Evolutionary conservation across 2,329 filamentous ascomycete species (phyloP), one percentile per base, ranked within the genome.

Genomic region (Dactylella cylindrospora): DNA sequence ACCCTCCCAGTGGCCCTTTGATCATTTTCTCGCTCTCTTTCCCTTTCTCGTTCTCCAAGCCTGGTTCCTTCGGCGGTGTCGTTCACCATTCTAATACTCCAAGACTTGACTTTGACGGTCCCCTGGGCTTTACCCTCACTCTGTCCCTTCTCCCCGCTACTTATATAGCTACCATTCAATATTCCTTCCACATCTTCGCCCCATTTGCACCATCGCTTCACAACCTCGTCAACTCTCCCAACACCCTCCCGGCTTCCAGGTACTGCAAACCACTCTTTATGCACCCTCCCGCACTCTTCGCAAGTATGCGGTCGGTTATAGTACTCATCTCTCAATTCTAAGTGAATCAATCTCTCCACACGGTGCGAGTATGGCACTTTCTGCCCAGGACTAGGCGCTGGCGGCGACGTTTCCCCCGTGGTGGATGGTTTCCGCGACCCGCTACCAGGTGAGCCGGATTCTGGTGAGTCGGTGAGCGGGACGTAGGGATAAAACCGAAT

Each of bases 231-330:
- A 7, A 88, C 80, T 20, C 70, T 78, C 61, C 78, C 81, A 2
- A 97, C 78, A 0, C 84, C 87, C 22, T 84, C 79, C 66, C 84
- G 80, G 17, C 77, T 84, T 0, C 88, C 87, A 64, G 88, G 83
- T 1, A 96, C 84, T 74, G 94, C 87, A 71, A 98, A 98, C 91
- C 91, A 98, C 75, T 98, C 93, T 46, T 85, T 78, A 73, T 98
- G 93, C 68, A 89, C 84, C 70, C 84, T 84, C 1, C 90, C 90
- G 70, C 93, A 98, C 1, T 83, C 80, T 3, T 78, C 77, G 69
- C 93, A 98, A 46, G 80, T 43, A 38, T 66, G 64, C 9, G 67
- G 67, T 31, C 67, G 80, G 13, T 73, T 76, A 39, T 74, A 73
- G 72, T 83, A 74, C 51, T 75, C 73, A 68, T 78, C 71, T 61